Evolutionary conservation across 1,139 yeast genomes (phyloP).

Genomic region (Candida albicans): DNA sequence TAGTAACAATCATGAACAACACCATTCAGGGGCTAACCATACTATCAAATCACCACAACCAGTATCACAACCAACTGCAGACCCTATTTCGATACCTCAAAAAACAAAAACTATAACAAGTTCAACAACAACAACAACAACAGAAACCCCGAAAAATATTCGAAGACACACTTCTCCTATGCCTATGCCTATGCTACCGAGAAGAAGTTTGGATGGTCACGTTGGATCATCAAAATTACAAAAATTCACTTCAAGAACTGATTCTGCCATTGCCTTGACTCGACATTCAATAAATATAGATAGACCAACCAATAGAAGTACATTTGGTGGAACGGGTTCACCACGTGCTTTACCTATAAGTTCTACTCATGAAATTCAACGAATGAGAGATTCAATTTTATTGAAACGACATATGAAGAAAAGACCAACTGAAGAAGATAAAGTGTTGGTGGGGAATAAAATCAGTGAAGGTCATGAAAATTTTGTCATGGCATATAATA

Average conservation of each 20-base stretch:
- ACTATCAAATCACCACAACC: neutral
- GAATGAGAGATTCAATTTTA: conserved; percentile 43
- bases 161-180: conserved; percentile 29
- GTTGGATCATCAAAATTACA: neutral
- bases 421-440: conserved; percentile 38
- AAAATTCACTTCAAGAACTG: conserved; percentile 10
- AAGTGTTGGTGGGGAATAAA: conserved; percentile 70
- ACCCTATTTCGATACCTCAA: neutral
- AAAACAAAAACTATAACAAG: neutral
- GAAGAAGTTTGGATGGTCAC: neutral
- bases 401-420: conserved; percentile 39
- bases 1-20: conserved; percentile 4
- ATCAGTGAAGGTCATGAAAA: conserved; percentile 92
- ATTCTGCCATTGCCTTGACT: conserved; percentile 17
- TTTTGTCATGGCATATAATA: conserved; percentile 91
- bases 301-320: conserved; percentile 19
- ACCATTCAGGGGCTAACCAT: neutral
- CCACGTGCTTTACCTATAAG: conserved; percentile 9
- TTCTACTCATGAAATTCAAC: conserved; percentile 32
- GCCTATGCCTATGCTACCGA: conserved; percentile 2
- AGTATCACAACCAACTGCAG: neutral
- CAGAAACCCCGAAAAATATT: conserved; percentile 8
- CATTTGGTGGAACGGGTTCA: conserved; percentile 18
- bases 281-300: conserved; percentile 13
- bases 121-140: neutral